Conservation (phyloP, 2,329 filamentous ascomycete species). For the Fusarium buxicola region DNA sequence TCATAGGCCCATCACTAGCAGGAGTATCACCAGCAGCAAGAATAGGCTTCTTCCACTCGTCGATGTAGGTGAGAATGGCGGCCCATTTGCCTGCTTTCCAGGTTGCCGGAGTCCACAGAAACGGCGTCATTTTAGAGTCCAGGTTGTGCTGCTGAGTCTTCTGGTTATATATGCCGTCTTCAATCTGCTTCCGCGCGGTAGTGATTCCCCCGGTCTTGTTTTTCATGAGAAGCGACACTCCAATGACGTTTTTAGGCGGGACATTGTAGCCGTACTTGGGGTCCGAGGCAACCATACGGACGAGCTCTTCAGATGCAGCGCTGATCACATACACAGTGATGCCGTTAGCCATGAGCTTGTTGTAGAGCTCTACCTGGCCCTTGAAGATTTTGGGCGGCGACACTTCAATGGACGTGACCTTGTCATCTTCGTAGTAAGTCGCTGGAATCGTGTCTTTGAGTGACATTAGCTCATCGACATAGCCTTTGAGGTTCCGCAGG, state of each 20-base stretch:
- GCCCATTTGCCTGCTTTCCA: slow-evolving; percentile 60
- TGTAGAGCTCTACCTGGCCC: slow-evolving; percentile 58
- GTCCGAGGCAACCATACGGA: slow-evolving; percentile 59
- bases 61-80: slow-evolving; percentile 56
- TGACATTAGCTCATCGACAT: slow-evolving; percentile 60
- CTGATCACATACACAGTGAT: slow-evolving; percentile 58
- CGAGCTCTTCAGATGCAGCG: slow-evolving; percentile 57
- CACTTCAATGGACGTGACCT: slow-evolving; percentile 46
- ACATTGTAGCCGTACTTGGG: slow-evolving; percentile 60
- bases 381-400: slow-evolving; percentile 52
- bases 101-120: slow-evolving; percentile 57
- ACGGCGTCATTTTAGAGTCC: slow-evolving; percentile 54
- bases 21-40: slow-evolving; percentile 58
- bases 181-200: slow-evolving; percentile 55
- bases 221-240: slow-evolving; percentile 54
- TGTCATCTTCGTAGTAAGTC: slow-evolving; percentile 52
- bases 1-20: slow-evolving; percentile 57
- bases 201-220: slow-evolving; percentile 49
- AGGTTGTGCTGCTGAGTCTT: slow-evolving; percentile 48
- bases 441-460: slow-evolving; percentile 52
- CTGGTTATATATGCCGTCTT: slow-evolving; percentile 51
- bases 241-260: slow-evolving; percentile 57
- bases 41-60: slow-evolving; percentile 57
- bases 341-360: slow-evolving; percentile 56
- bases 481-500: slow-evolving; percentile 58